Percentiles rank a stretch among this genome's conserved stretches.
These are phyloP conservation scores for Ailanthus altissimus DNA, from an alignment of 345 rosid genomes.

Conservation along the genomic window DNA sequence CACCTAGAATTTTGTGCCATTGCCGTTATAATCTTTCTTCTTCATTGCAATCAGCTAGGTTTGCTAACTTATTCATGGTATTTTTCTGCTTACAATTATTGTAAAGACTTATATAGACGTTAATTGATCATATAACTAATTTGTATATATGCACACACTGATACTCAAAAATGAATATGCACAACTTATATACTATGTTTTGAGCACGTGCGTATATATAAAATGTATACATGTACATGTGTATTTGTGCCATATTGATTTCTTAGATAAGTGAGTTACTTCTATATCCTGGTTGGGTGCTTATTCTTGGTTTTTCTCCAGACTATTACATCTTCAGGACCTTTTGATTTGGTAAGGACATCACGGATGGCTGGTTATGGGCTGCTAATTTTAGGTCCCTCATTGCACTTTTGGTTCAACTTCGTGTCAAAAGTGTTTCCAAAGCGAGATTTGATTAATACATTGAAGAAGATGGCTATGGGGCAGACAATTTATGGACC, in stretches of 20 bases:
- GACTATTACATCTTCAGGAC: constrained; percentile 50
- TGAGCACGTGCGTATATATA: neutral
- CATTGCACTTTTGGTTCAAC: constrained; percentile 86
- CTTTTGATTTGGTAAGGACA: constrained; percentile 79
- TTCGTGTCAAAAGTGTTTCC: constrained; percentile 73
- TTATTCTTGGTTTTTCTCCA: constrained; percentile 20
- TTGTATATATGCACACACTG: neutral
- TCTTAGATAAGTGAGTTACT: neutral
- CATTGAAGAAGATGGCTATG: constrained; percentile 84
- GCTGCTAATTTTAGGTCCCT: constrained; percentile 69
- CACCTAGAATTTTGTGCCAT: neutral
- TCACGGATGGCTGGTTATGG: constrained; percentile 90
- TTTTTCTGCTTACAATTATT: neutral
- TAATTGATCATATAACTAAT: neutral
- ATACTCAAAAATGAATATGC: neutral
- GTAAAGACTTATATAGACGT: neutral
- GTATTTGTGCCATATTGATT: neutral
- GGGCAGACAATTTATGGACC: constrained; percentile 81
- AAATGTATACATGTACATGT: neutral
- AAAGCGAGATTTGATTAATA: constrained; percentile 66
- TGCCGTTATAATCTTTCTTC: neutral
- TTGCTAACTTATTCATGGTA: neutral
- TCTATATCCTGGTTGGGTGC: neutral
- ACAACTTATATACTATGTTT: neutral
- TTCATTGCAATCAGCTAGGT: neutral